Percentiles rank a stretch among this genome's conserved stretches.
Evolutionary conservation across 257 asterid genomes (phyloP).

Genomic region (Solanum dulcamara): DNA sequence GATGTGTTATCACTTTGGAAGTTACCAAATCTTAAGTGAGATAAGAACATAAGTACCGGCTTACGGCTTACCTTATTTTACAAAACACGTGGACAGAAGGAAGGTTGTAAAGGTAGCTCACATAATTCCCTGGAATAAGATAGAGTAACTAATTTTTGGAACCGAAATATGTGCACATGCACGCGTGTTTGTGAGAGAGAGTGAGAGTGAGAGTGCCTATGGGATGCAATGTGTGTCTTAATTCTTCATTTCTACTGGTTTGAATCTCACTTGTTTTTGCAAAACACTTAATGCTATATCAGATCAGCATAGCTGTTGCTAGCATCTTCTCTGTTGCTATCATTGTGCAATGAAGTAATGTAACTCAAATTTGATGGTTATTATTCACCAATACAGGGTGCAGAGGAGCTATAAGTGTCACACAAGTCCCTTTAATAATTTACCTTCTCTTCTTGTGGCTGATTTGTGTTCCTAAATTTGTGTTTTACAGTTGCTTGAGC

Average conservation of each 20-base stretch:
- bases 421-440: neutral
- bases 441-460: neutral
- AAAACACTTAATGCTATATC: neutral
- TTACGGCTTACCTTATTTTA: neutral
- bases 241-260: neutral
- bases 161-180: neutral
- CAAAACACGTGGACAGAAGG: neutral
- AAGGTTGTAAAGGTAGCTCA: neutral
- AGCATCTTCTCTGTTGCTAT: neutral
- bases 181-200: neutral
- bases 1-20: neutral
- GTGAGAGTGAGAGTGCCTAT: neutral
- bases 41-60: neutral
- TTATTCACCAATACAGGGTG: neutral
- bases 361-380: neutral
- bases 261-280: neutral
- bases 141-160: neutral
- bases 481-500: slow-evolving; percentile 4
- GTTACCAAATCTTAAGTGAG: neutral
- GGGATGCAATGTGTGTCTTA: neutral
- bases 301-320: neutral
- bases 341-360: neutral
- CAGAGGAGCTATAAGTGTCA: neutral
- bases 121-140: neutral
- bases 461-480: neutral